A percentile compares a stretch with the other conserved stretches of the same genome.
These are phyloP conservation scores for Entomortierella lignicola DNA, from an alignment of 192 early-diverging fungal species.

Conservation along the genomic window DNA sequence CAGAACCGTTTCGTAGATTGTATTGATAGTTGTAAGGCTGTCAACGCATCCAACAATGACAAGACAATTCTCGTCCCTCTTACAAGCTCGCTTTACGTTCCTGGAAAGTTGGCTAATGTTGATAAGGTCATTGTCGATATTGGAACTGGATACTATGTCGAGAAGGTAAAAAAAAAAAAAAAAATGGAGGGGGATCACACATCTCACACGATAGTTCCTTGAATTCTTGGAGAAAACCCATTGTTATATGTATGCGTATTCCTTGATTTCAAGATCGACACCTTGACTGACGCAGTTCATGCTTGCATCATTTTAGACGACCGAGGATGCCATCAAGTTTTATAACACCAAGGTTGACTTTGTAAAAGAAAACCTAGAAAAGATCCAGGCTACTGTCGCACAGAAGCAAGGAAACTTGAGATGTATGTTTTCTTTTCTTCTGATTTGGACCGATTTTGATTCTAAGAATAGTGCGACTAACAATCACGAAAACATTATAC, in stretches of 20 bases:
- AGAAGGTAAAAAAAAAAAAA: conserved; percentile 74
- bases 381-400: conserved; percentile 83
- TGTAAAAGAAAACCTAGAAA: conserved; percentile 83
- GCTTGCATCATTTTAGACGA: conserved; percentile 63
- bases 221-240: too few relatives aligned
- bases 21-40: conserved; percentile 74
- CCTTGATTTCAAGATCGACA: too few relatives aligned
- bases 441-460: background rate
- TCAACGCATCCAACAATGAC: conserved; percentile 62
- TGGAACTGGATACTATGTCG: conserved; percentile 96
- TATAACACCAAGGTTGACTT: conserved; percentile 87
- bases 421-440: conserved; percentile 49
- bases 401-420: conserved; percentile 80
- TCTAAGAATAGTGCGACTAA: background rate
- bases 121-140: conserved; percentile 94
- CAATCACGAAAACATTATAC: background rate
- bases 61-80: conserved; percentile 82
- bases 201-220: background rate
- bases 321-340: conserved; percentile 83
- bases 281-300: too few relatives aligned
- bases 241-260: too few relatives aligned
- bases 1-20: conserved; percentile 89
- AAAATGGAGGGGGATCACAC: background rate
- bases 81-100: conserved; percentile 91
- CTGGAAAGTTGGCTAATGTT: conserved; percentile 83